Conservation (phyloP, 176 grass and related monocot genomes). For the Poa annua region DNA sequence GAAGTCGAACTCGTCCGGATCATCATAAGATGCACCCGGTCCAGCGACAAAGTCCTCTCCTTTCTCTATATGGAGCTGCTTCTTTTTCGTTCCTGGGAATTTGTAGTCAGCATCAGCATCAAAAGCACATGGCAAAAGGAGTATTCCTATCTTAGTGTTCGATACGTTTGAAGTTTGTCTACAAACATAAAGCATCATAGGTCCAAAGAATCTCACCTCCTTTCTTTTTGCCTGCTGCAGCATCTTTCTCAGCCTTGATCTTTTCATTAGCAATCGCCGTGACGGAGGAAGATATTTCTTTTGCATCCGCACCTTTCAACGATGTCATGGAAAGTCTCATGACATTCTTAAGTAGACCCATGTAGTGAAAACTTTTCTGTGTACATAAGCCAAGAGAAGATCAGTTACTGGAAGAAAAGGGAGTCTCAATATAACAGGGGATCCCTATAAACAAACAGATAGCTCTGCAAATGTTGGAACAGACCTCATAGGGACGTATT, state of each 20-base stretch:
- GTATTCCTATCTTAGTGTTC: background rate
- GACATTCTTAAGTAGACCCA: conserved; percentile 73
- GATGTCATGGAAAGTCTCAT: conserved; percentile 65
- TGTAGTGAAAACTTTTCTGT: conserved; percentile 95
- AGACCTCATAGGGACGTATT: conserved; percentile 74
- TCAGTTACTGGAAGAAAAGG: conserved; percentile 4
- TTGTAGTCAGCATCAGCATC: background rate
- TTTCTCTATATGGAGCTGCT: conserved; percentile 84
- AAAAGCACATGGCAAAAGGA: background rate
- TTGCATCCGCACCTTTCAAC: conserved; percentile 80
- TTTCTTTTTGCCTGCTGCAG: conserved; percentile 76
- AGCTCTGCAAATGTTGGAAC: conserved; percentile 2
- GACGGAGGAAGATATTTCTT: conserved; percentile 80
- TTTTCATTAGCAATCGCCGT: conserved; percentile 90
- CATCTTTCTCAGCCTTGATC: conserved; percentile 74
- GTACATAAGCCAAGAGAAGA: background rate
- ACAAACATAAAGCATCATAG: background rate
- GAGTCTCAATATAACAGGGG: background rate
- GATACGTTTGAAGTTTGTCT: background rate
- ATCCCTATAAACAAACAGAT: background rate
- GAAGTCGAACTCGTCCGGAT: conserved; percentile 72
- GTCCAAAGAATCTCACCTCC: conserved; percentile 50
- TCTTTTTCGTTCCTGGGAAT: conserved; percentile 69
- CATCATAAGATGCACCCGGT: conserved; percentile 45
- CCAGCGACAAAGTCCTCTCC: conserved; percentile 62